Evolutionary conservation across 805 yeast species (phyloP), one percentile per base, ranked within the genome.

Genomic region (Candida nanaspora): DNA sequence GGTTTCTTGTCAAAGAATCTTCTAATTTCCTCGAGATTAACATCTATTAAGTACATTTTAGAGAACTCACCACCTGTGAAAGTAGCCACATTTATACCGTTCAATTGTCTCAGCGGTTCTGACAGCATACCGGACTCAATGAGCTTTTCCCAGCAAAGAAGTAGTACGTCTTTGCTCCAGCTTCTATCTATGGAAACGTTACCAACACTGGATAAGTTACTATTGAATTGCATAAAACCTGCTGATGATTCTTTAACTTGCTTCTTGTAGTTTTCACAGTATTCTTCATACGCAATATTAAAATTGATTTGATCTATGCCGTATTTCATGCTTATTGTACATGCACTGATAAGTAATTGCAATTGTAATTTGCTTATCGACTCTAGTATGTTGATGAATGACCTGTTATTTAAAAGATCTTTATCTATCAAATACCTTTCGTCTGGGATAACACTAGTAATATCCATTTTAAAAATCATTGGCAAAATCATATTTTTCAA

Each of bases 211-310:
- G 10, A 3, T 9, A 51, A 37, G 11, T 30, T 37, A 5, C 42
- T 22, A 15, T 44, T 46, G 4, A 62, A 47, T 11, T 72, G 64
- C 3, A 61, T 57, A 37, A 62, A 57, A 21, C 16, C 21, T 6
- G 40, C 16, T 16, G 6, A 4, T n/a, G 8, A 7, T 23, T 66
- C 66, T 5, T 62, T 53, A 41, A 74, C 72, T 42, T 68, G 59
- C 0, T 53, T 46, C 41, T 72, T 70, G 34, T 78, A 66, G 68
- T 80, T 70, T 2, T 62, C 65, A n/a, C 55, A 53, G 58, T 86
- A 91, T 57, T 91, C 98, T 26, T 78, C 80, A 56, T 80, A 82
- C 0, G 81, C 83, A 43, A 87, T 62, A 48, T 84, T 85, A 60
- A 88, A 80, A 56, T 86, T 89, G 16, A 86, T 72, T n/a, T 69